A percentile compares a stretch with the other conserved stretches of the same genome.
phyloP scores from a whole-genome alignment of 495 filamentous ascomycete species.

The Neurospora sp. region DNA sequence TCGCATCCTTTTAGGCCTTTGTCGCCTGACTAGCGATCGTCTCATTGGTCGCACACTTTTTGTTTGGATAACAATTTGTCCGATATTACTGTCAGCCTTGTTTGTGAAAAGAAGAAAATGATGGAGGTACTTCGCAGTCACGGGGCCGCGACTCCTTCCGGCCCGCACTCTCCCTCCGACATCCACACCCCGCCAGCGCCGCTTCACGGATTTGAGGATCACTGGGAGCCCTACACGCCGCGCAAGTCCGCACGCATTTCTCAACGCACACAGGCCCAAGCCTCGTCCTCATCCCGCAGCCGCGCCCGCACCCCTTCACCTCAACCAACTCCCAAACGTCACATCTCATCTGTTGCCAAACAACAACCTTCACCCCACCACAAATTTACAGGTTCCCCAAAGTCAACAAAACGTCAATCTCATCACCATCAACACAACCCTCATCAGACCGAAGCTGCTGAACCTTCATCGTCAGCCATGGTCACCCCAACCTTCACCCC shows the following conservation, averaged over 20 bases:
- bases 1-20: neutral
- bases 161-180: slow-evolving; percentile 48
- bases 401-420: slow-evolving; percentile 13
- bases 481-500: slow-evolving; percentile 38
- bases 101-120: neutral
- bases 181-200: slow-evolving; percentile 64
- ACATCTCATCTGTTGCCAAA: slow-evolving; percentile 15
- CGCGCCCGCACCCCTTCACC: slow-evolving; percentile 34
- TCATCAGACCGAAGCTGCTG: neutral
- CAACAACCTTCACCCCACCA: slow-evolving; percentile 25
- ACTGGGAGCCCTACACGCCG: slow-evolving; percentile 58
- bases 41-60: neutral
- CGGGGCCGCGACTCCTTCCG: slow-evolving; percentile 37
- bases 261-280: slow-evolving; percentile 16
- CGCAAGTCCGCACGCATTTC: slow-evolving; percentile 46
- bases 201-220: slow-evolving; percentile 58
- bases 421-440: neutral
- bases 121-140: slow-evolving; percentile 4
- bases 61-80: neutral
- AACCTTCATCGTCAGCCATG: slow-evolving; percentile 16
- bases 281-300: neutral
- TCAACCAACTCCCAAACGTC: slow-evolving; percentile 23
- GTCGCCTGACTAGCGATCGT: neutral
- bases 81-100: neutral
- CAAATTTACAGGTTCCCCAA: slow-evolving; percentile 19